phyloP scores from a whole-genome alignment of 1,284 basidiomycete genomes.

The Polyporus tsugae region DNA sequence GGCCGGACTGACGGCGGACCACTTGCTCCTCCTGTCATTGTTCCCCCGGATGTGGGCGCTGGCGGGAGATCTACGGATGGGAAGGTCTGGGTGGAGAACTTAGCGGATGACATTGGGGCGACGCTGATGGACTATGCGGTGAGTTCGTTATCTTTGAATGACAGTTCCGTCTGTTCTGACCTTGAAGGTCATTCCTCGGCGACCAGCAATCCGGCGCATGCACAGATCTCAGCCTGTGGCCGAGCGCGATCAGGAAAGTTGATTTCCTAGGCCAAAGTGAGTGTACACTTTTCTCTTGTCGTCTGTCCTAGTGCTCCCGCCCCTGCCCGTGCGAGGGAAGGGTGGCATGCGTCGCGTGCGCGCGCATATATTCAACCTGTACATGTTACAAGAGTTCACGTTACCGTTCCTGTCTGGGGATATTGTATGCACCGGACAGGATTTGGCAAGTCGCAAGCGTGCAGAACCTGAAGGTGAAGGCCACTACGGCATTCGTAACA shows the following conservation, averaged over 20 bases:
- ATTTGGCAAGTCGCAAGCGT: no score
- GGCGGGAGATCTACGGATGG: conserved; percentile 47
- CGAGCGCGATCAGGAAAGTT: conserved; percentile 35
- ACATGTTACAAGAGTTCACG: background rate
- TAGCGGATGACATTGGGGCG: conserved; percentile 44
- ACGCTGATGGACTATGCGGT: conserved; percentile 55
- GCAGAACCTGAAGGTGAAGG: no score
- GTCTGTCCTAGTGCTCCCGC: background rate
- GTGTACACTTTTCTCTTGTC: conserved; percentile 3
- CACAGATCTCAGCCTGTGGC: conserved; percentile 46
- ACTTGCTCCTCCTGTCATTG: conserved; percentile 43
- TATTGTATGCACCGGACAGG: no score
- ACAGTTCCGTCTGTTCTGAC: background rate
- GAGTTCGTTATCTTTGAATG: conserved; percentile 19
- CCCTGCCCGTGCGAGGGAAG: background rate
- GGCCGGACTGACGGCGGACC: conserved; percentile 44
- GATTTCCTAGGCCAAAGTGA: conserved; percentile 47
- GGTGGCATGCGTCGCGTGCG: background rate
- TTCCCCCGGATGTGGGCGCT: conserved; percentile 41
- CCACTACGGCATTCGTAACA: background rate
- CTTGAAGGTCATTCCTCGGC: background rate
- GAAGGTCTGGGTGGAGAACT: conserved; percentile 46
- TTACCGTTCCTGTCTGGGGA: no score
- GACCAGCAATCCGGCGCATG: conserved; percentile 45
- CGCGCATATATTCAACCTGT: background rate